These are phyloP conservation scores for Ceratocystis cubensis DNA, from an alignment of 2,329 filamentous ascomycete genomes.

Conservation along the genomic window DNA sequence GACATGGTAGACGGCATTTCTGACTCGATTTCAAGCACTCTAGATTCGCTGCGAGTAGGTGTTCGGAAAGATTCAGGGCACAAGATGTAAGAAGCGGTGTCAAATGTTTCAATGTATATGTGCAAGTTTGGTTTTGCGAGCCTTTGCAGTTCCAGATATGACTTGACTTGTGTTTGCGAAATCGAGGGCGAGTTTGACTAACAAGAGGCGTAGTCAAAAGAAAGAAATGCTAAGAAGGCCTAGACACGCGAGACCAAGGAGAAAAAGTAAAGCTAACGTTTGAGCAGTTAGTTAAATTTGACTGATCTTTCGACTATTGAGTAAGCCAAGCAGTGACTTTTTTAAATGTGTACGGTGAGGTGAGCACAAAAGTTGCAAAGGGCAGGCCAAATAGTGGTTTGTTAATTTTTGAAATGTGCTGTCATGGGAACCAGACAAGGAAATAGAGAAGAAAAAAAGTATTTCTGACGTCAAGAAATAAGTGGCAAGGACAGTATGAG, in stretches of 20 bases:
- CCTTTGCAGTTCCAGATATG: background rate
- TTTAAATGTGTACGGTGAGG: background rate
- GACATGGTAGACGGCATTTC: constrained; percentile 17
- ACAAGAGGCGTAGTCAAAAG: background rate
- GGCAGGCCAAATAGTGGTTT: constrained; percentile 8
- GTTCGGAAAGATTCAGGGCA: background rate
- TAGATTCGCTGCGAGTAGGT: background rate
- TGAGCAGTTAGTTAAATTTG: background rate
- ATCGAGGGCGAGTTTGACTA: background rate
- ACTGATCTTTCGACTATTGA: background rate
- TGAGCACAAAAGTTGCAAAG: constrained; percentile 11
- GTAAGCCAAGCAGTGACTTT: background rate
- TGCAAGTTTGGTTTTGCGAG: background rate
- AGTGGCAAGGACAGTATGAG: constrained; percentile 4
- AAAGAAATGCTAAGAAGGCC: background rate
- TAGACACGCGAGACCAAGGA: background rate
- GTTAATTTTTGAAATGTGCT: background rate
- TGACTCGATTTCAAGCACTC: background rate
- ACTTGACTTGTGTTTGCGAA: background rate
- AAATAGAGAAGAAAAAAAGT: background rate
- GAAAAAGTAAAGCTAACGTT: background rate
- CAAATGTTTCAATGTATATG: background rate
- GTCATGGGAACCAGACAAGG: constrained; percentile 1
- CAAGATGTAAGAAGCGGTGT: background rate
- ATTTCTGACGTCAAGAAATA: constrained; percentile 15